Percentiles rank a stretch among this genome's conserved stretches.
phyloP scores from a whole-genome alignment of 176 grass and related monocot genomes.

The Chrysopogon serrulatus region DNA sequence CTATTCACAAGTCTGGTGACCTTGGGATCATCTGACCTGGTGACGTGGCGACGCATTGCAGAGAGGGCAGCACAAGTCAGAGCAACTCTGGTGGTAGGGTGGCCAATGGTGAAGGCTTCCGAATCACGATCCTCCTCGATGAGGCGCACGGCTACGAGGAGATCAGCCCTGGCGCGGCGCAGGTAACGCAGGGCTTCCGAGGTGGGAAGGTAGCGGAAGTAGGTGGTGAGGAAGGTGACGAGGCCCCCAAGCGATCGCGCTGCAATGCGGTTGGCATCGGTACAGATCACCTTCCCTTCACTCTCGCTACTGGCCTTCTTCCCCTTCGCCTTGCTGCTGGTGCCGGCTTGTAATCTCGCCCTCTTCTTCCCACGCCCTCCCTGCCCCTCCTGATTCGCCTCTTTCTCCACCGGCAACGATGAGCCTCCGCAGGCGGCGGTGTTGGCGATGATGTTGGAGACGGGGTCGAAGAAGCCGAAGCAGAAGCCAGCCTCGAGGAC shows the following conservation, averaged over 20 bases:
- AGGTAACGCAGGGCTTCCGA: slow-evolving; percentile 1
- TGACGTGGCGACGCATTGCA: background rate
- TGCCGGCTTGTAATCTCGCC: background rate
- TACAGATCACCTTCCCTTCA: too few relatives aligned
- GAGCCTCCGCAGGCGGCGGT: background rate
- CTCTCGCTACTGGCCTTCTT: too few relatives aligned
- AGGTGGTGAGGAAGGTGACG: background rate
- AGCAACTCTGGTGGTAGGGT: background rate
- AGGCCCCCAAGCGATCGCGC: background rate
- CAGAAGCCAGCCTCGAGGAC: background rate
- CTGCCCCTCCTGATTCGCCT: background rate
- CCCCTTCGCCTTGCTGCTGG: too few relatives aligned
- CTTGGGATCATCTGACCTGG: background rate
- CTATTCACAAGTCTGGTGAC: background rate
- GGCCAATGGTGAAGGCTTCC: background rate
- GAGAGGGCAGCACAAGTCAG: background rate
- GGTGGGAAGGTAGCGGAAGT: background rate
- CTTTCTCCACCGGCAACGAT: too few relatives aligned
- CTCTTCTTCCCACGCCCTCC: background rate
- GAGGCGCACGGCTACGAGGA: background rate
- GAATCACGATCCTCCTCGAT: background rate
- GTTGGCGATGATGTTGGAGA: background rate
- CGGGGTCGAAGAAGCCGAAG: background rate
- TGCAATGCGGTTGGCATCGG: background rate
- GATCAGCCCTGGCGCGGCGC: background rate